A percentile compares a stretch with the other conserved stretches of the same genome.
phyloP scores from a whole-genome alignment of 805 yeast genomes.

The Lachancea nothofagi region DNA sequence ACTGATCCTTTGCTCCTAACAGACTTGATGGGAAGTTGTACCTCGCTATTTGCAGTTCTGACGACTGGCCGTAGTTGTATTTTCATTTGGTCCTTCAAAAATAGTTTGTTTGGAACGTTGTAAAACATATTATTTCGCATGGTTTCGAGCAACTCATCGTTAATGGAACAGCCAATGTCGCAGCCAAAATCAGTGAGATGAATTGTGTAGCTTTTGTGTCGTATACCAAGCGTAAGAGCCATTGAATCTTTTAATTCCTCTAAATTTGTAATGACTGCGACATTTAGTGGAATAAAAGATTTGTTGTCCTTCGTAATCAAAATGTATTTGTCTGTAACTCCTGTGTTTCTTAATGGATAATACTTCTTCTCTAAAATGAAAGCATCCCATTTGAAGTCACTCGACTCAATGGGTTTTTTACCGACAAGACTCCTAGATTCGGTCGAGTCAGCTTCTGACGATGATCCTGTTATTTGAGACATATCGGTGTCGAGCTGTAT shows the following conservation, averaged over 20 bases:
- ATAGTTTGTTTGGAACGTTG: slow-evolving; percentile 28
- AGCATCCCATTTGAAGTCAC: slow-evolving; percentile 9
- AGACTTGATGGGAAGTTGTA: slow-evolving; percentile 15
- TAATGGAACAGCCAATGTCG: slow-evolving; percentile 50
- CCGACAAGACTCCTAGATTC: background rate
- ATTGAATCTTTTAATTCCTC: slow-evolving; percentile 39
- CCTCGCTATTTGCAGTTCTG: slow-evolving; percentile 15
- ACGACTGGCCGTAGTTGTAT: slow-evolving; percentile 18
- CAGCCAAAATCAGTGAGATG: slow-evolving; percentile 68
- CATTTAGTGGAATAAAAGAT: slow-evolving; percentile 46
- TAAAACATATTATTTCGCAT: slow-evolving; percentile 35
- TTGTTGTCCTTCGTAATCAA: slow-evolving; percentile 62
- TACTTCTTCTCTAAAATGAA: slow-evolving; percentile 34
- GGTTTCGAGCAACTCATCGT: slow-evolving; percentile 41
- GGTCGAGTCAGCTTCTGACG: slow-evolving; percentile 4
- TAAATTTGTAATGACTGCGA: slow-evolving; percentile 28
- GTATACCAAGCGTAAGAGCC: slow-evolving; percentile 33
- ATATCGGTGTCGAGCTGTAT: slow-evolving; percentile 2
- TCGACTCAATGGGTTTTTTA: slow-evolving; percentile 1
- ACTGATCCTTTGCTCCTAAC: slow-evolving; percentile 27
- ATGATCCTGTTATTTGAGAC: background rate
- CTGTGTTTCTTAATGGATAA: slow-evolving; percentile 34
- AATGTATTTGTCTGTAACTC: slow-evolving; percentile 33
- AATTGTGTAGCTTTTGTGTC: slow-evolving; percentile 31
- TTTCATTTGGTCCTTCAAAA: slow-evolving; percentile 25